These are phyloP conservation scores for Cyclostephanos tholiformis DNA, from an alignment of 108 stramenopile genomes.

Conservation along the genomic window DNA sequence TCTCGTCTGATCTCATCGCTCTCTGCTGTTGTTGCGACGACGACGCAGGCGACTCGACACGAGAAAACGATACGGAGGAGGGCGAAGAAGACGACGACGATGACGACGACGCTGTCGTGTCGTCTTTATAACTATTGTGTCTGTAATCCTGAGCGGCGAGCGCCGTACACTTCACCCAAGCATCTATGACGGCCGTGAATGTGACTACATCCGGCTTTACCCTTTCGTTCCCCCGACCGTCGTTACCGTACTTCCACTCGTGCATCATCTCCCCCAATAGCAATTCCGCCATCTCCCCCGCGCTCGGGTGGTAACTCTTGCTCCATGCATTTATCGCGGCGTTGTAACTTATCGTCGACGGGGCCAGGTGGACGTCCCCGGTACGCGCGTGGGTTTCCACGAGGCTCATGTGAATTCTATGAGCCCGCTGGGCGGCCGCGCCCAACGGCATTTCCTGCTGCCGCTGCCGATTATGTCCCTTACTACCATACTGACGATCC, in stretches of 20 bases:
- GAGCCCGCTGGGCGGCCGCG: slow-evolving; percentile 64
- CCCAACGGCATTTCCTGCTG: slow-evolving; percentile 37
- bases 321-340: slow-evolving; percentile 73
- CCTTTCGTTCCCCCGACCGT: slow-evolving; percentile 32
- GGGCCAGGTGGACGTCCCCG: slow-evolving; percentile 48
- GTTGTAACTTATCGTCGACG: slow-evolving; percentile 63
- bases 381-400: slow-evolving; percentile 51
- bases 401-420: slow-evolving; percentile 62
- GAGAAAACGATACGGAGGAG: background rate
- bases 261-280: slow-evolving; percentile 63
- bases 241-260: slow-evolving; percentile 41
- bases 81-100: background rate
- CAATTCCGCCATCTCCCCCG: slow-evolving; percentile 58
- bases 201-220: slow-evolving; percentile 73
- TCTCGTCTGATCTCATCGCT: slow-evolving; percentile 32
- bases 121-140: background rate
- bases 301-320: slow-evolving; percentile 53
- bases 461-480: background rate
- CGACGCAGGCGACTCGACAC: no score
- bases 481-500: background rate
- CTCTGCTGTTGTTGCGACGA: slow-evolving; percentile 14
- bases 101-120: background rate
- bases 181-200: slow-evolving; percentile 63
- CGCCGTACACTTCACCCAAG: slow-evolving; percentile 57
- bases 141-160: slow-evolving; percentile 48